phyloP scores from a whole-genome alignment of 2,329 filamentous ascomycete species.

The Xylariales sp. region DNA sequence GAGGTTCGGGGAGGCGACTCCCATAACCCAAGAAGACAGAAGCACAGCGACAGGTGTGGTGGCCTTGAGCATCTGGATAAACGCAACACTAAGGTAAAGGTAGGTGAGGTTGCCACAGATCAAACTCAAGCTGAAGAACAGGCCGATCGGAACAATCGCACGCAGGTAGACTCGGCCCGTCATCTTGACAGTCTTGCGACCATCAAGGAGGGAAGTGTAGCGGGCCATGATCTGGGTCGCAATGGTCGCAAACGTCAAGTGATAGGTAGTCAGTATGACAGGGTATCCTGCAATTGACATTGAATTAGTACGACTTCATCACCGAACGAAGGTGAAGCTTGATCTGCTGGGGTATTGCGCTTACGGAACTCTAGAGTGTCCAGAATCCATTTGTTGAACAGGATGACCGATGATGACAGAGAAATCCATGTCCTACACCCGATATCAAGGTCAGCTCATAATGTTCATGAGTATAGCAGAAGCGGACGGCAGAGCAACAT shows the following conservation, averaged over 20 bases:
- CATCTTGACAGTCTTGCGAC: slow-evolving; percentile 96
- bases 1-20: slow-evolving; percentile 77
- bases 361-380: slow-evolving; percentile 79
- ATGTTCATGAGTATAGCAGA: too few relatives aligned
- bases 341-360: slow-evolving; percentile 22
- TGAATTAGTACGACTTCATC: slow-evolving; percentile 16
- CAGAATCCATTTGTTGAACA: slow-evolving; percentile 99
- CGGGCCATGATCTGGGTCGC: slow-evolving; percentile 93
- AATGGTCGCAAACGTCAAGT: slow-evolving; percentile 85
- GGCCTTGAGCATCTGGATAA: slow-evolving; percentile 99
- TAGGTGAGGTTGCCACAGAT: slow-evolving; percentile 97
- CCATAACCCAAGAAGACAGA: slow-evolving; percentile 81
- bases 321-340: slow-evolving; percentile 14
- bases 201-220: slow-evolving; percentile 85
- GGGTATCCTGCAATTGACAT: slow-evolving; percentile 60
- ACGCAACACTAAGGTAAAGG: slow-evolving; percentile 89
- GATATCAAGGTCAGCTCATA: slow-evolving; percentile 3
- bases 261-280: slow-evolving; percentile 91
- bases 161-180: slow-evolving; percentile 88
- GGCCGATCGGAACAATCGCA: slow-evolving; percentile 88
- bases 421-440: slow-evolving; percentile 81
- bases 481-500: slow-evolving; percentile 25
- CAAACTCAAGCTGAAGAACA: slow-evolving; percentile 94
- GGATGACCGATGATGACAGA: slow-evolving; percentile 88
- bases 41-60: slow-evolving; percentile 93